These are phyloP conservation scores for Komagataella kurtzmanii DNA, from an alignment of 805 yeast genomes.

Conservation along the genomic window DNA sequence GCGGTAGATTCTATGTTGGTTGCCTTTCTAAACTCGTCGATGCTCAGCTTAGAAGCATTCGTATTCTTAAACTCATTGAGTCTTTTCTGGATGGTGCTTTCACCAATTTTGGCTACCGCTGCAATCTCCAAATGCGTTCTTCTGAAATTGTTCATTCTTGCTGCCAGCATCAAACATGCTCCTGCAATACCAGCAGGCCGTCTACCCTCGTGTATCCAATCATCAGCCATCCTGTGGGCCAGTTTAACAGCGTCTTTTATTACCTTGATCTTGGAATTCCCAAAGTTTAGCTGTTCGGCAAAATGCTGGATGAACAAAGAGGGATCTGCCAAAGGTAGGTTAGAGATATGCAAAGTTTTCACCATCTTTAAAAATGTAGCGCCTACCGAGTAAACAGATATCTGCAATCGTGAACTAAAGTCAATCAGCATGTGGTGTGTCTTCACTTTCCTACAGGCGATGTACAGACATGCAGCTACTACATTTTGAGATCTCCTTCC, in stretches of 20 bases:
- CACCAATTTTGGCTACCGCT: constrained; percentile 90
- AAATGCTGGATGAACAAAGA: constrained; percentile 88
- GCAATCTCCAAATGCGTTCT: constrained; percentile 90
- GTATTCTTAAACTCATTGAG: constrained; percentile 80
- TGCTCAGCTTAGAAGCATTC: constrained; percentile 56
- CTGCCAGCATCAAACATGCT: constrained; percentile 85
- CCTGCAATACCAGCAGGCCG: constrained; percentile 99
- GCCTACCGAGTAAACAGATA: constrained; percentile 88
- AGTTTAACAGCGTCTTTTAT: constrained; percentile 77
- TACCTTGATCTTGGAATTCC: constrained; percentile 59
- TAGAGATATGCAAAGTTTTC: constrained; percentile 64
- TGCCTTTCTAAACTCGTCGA: constrained; percentile 56
- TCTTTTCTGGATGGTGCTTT: constrained; percentile 83
- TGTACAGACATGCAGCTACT: constrained; percentile 85
- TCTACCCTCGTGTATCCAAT: constrained; percentile 95
- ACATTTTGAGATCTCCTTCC: constrained; percentile 96
- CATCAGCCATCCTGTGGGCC: constrained; percentile 84
- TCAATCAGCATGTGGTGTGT: constrained; percentile 95
- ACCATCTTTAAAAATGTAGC: constrained; percentile 92
- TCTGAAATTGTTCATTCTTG: constrained; percentile 91
- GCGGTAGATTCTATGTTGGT: constrained; percentile 30
- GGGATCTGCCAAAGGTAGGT: constrained; percentile 86
- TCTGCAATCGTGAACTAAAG: constrained; percentile 79
- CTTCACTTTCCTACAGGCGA: constrained; percentile 84
- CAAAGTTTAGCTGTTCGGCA: constrained; percentile 77